Conservation (phyloP, 208 protist species). For the Leishmania braziliensis region DNA sequence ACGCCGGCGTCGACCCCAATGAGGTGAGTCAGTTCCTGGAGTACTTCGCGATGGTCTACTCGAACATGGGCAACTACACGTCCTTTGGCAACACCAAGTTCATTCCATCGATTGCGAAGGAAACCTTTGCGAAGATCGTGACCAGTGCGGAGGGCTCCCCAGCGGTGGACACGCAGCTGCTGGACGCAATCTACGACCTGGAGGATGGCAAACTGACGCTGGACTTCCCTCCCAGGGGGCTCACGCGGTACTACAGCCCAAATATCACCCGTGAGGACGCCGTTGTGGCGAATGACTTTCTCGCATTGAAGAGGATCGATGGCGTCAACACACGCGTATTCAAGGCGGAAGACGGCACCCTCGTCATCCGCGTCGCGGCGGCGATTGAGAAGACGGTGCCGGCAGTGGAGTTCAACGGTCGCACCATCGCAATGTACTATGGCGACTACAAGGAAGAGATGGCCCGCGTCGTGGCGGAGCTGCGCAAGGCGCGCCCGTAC, state of each 20-base stretch:
- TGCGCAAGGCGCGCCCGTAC: constrained; percentile 59
- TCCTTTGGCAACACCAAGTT: constrained; percentile 95
- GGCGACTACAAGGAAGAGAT: constrained; percentile 81
- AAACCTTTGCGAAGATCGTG: constrained; percentile 62
- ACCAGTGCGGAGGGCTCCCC: constrained; percentile 16
- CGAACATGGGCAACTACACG: constrained; percentile 94
- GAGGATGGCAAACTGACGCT: constrained; percentile 50
- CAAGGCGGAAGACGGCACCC: constrained; percentile 47
- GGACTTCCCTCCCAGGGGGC: constrained; percentile 70
- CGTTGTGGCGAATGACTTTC: constrained; percentile 72
- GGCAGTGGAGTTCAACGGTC: constrained; percentile 52
- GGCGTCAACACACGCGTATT: constrained; percentile 87
- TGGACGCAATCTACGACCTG: constrained; percentile 72
- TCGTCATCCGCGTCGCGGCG: constrained; percentile 60
- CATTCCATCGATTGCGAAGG: constrained; percentile 59
- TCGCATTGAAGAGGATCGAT: constrained; percentile 56
- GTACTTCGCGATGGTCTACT: constrained; percentile 84
- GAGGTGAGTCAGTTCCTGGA: constrained; percentile 65
- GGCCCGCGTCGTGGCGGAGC: constrained; percentile 52
- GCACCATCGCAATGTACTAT: constrained; percentile 62
- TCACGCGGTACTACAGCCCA: constrained; percentile 84
- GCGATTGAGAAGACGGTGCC: constrained; percentile 38
- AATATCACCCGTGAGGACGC: constrained; percentile 80
- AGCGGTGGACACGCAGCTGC: constrained; percentile 32
- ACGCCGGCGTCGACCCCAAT: constrained; percentile 39